These are phyloP conservation scores for Aspergillus panamensis DNA, from an alignment of 495 filamentous ascomycete species.

Conservation along the genomic window DNA sequence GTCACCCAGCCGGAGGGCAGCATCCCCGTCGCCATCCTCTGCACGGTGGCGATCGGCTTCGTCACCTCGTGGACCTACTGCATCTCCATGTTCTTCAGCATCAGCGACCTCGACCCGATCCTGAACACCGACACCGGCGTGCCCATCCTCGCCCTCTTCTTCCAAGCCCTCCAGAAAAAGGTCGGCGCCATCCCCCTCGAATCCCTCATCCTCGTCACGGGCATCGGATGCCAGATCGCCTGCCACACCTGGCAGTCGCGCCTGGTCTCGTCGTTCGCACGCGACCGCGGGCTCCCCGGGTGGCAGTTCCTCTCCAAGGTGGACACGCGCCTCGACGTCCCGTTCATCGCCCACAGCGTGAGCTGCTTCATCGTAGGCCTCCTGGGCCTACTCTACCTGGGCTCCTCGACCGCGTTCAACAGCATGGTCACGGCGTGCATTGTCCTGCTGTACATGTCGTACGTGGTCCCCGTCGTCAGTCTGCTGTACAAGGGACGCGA, in stretches of 20 bases:
- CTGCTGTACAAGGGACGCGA: conserved; percentile 45
- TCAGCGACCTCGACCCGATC: conserved; percentile 20
- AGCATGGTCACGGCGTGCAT: conserved; percentile 49
- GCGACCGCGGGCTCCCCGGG: conserved; percentile 29
- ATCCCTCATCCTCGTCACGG: conserved; percentile 24
- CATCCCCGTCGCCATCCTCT: conserved; percentile 27
- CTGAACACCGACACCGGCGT: conserved; percentile 23
- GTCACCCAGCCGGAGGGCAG: conserved; percentile 22
- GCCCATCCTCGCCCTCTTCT: conserved; percentile 25
- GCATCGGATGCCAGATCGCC: conserved; percentile 27
- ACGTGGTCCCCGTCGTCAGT: conserved; percentile 44
- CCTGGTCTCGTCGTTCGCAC: conserved; percentile 40
- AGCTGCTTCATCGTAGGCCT: conserved; percentile 44
- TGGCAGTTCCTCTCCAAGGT: conserved; percentile 19
- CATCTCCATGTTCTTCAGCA: conserved; percentile 30
- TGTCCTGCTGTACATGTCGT: conserved; percentile 47
- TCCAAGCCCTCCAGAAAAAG: conserved; percentile 26
- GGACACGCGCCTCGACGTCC: conserved; percentile 21
- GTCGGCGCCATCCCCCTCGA: conserved; percentile 27
- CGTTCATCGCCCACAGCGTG: conserved; percentile 41
- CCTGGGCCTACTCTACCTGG: conserved; percentile 51
- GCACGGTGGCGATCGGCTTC: conserved; percentile 29
- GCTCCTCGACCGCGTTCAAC: conserved; percentile 46
- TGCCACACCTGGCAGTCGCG: conserved; percentile 39
- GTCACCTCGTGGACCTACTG: conserved; percentile 25